Evolutionary conservation across 2,329 filamentous ascomycete genomes (phyloP).

Genomic region (Balansia obtecta): DNA sequence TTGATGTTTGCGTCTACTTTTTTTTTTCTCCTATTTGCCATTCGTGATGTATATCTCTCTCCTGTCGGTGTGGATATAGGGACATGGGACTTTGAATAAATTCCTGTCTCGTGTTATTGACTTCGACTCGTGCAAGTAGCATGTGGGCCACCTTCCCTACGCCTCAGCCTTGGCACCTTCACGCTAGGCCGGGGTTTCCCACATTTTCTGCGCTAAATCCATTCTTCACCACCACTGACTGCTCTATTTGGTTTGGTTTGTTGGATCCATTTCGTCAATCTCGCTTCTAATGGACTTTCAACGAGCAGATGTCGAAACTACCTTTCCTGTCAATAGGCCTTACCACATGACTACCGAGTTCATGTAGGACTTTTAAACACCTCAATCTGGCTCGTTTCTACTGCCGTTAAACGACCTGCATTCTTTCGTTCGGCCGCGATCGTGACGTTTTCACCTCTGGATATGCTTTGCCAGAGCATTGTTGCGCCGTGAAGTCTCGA

Average conservation of each 20-base stretch:
- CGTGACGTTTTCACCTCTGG: background rate
- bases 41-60: too few relatives aligned
- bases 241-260: background rate
- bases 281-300: background rate
- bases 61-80: too few relatives aligned
- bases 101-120: background rate
- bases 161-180: slow-evolving; percentile 1
- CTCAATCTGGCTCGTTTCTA: background rate
- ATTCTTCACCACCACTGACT: background rate
- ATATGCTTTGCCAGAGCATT: slow-evolving; percentile 1
- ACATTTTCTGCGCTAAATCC: background rate
- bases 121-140: background rate
- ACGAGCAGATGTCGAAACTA: background rate
- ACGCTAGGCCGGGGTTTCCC: background rate
- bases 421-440: background rate
- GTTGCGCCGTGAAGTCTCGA: background rate
- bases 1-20: too few relatives aligned
- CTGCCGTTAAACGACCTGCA: background rate
- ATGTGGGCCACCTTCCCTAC: background rate
- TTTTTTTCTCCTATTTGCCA: too few relatives aligned
- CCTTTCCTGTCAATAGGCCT: background rate
- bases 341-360: background rate
- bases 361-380: background rate
- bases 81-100: too few relatives aligned
- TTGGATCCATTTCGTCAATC: background rate